Percentiles rank a stretch among this genome's conserved stretches.
These are phyloP conservation scores for Suhomyces bolitotheri DNA, from an alignment of 1,139 yeast species.

Conservation along the genomic window DNA sequence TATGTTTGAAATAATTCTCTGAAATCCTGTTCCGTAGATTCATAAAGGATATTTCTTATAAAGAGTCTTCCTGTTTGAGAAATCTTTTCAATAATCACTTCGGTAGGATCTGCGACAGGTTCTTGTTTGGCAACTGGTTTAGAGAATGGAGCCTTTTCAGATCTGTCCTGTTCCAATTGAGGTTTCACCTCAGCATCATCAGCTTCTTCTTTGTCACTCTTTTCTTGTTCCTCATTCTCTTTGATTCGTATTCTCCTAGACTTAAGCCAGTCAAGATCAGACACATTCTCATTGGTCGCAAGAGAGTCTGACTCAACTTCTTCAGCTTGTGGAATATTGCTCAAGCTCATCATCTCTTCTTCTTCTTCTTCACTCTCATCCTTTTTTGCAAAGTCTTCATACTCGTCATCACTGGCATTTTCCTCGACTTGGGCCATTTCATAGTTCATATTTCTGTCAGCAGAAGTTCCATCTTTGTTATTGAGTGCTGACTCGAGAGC, in stretches of 20 bases:
- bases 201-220: neutral
- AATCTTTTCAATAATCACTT: conserved; percentile 44
- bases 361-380: conserved; percentile 24
- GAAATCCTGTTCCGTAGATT: conserved; percentile 81
- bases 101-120: conserved; percentile 11
- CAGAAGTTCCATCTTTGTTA: conserved; percentile 21
- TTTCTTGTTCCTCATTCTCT: conserved; percentile 21
- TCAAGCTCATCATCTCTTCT: conserved; percentile 23
- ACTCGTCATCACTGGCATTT: conserved; percentile 66
- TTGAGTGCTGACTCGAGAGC: conserved; percentile 45
- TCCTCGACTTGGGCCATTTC: conserved; percentile 38
- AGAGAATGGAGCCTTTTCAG: conserved; percentile 10
- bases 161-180: conserved; percentile 7
- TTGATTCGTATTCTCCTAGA: conserved; percentile 71
- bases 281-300: conserved; percentile 55
- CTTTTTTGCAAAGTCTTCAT: conserved; percentile 49
- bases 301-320: conserved; percentile 24
- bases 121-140: neutral
- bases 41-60: conserved; percentile 79
- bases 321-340: conserved; percentile 19
- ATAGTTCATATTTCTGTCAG: conserved; percentile 5
- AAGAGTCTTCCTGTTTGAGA: conserved; percentile 78
- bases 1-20: conserved; percentile 53
- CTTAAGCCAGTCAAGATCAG: conserved; percentile 89
- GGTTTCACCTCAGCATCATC: conserved; percentile 17